A percentile compares a stretch with the other conserved stretches of the same genome.
phyloP scores from a whole-genome alignment of 2,329 filamentous ascomycete genomes.

The Aspergillus pseudoglaucus region DNA sequence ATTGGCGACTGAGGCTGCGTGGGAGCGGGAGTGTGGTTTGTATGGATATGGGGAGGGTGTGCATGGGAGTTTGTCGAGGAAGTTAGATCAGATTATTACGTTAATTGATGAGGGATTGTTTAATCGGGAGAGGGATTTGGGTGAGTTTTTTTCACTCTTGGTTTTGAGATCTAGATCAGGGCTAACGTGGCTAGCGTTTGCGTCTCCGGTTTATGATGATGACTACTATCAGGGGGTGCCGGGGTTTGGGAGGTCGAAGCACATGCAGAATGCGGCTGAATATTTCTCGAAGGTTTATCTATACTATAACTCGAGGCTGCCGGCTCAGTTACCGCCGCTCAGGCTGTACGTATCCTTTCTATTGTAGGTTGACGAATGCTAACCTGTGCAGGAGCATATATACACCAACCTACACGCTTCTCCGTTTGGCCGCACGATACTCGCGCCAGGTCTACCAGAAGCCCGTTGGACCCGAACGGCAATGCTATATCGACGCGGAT shows the following conservation, averaged over 20 bases:
- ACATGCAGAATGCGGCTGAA: conserved; percentile 29
- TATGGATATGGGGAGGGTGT: conserved; percentile 14
- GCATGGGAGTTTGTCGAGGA: conserved; percentile 55
- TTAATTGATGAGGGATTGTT: conserved; percentile 61
- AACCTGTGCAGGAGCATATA: conserved; percentile 49
- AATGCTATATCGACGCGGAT: conserved; percentile 65
- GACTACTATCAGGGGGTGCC: conserved; percentile 1
- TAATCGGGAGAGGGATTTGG: conserved; percentile 34
- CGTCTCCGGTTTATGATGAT: background rate
- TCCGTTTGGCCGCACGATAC: conserved; percentile 73
- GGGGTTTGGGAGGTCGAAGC: conserved; percentile 2
- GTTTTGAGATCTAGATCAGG: background rate
- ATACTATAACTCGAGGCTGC: conserved; percentile 71
- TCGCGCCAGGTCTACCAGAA: conserved; percentile 67
- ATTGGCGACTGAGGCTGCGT: conserved; percentile 14
- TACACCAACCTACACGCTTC: conserved; percentile 66
- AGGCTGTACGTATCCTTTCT: conserved; percentile 49
- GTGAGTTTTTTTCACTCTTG: conserved; percentile 10
- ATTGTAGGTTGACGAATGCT: background rate
- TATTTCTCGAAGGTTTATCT: conserved; percentile 71
- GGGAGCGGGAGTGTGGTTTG: conserved; percentile 30
- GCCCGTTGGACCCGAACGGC: conserved; percentile 56
- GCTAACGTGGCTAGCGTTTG: conserved; percentile 7
- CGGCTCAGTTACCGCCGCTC: conserved; percentile 59
- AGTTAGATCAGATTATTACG: conserved; percentile 63